These are phyloP conservation scores for Phialophora expanda DNA, from an alignment of 2,329 filamentous ascomycete species.

Conservation along the genomic window DNA sequence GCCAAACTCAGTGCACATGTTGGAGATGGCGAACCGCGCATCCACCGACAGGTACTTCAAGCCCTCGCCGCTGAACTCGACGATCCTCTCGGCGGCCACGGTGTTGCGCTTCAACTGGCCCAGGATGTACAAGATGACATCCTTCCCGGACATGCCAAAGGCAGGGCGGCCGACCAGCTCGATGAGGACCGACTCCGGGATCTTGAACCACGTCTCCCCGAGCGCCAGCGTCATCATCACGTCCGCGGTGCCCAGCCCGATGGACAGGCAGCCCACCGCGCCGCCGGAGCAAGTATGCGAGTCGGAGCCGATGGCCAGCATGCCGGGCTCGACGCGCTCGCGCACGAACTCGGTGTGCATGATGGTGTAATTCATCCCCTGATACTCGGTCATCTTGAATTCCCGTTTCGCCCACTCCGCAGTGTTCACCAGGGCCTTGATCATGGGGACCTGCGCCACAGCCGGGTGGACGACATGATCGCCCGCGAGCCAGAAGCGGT, in stretches of 20 bases:
- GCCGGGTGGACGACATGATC: constrained; percentile 58
- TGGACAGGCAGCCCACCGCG: constrained; percentile 49
- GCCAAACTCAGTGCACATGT: constrained; percentile 57
- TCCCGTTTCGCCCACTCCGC: constrained; percentile 47
- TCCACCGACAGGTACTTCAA: constrained; percentile 49
- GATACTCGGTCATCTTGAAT: constrained; percentile 54
- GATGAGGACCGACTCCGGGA: constrained; percentile 53
- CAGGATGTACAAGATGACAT: constrained; percentile 54
- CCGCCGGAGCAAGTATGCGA: constrained; percentile 56
- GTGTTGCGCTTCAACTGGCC: constrained; percentile 54
- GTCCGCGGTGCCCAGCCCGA: constrained; percentile 56
- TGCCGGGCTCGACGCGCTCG: constrained; percentile 53
- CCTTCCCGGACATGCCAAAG: constrained; percentile 53
- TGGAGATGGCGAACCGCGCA: constrained; percentile 55
- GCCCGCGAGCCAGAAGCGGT: constrained; percentile 57
- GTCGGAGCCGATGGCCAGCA: constrained; percentile 53
- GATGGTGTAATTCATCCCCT: constrained; percentile 51
- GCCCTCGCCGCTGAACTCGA: constrained; percentile 54
- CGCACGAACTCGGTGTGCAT: constrained; percentile 57
- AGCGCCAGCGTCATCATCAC: constrained; percentile 54
- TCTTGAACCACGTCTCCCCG: constrained; percentile 56
- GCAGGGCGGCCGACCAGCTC: constrained; percentile 47
- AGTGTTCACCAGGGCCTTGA: constrained; percentile 47
- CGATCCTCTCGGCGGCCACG: constrained; percentile 52
- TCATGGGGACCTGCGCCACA: constrained; percentile 45